Evolutionary conservation across 2,329 filamentous ascomycete genomes (phyloP).

Genomic region (Exserohilum turcica): DNA sequence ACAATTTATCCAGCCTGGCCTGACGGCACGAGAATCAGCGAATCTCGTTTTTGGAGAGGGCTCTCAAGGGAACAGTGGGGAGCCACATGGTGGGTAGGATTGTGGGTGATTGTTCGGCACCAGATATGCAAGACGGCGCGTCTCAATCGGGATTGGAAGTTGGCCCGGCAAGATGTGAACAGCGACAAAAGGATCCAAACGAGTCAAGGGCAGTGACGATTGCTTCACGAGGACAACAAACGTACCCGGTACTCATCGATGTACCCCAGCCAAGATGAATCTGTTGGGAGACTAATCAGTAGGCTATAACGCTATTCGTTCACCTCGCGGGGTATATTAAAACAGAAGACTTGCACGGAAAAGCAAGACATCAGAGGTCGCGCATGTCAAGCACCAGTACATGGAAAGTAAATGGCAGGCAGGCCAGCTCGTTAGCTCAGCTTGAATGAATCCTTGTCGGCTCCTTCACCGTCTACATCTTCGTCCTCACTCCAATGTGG

Average conservation of each 20-base stretch:
- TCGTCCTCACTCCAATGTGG: neutral
- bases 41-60: constrained; percentile 9
- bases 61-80: neutral
- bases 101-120: constrained; percentile 1
- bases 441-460: neutral
- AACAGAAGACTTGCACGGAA: neutral
- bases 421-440: constrained; percentile 3
- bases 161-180: neutral
- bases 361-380: constrained; percentile 1
- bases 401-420: neutral
- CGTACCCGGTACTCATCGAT: neutral
- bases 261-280: neutral
- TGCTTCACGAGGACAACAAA: neutral
- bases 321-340: neutral
- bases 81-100: neutral
- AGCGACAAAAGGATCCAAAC: too few relatives aligned
- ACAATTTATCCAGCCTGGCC: constrained; percentile 10
- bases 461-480: neutral
- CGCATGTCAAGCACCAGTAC: constrained; percentile 3
- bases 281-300: neutral
- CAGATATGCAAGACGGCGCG: constrained; percentile 2
- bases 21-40: constrained; percentile 8
- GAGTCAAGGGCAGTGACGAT: too few relatives aligned
- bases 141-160: neutral
- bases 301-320: neutral